These are phyloP conservation scores for Lasiodiplodia hormozganensis DNA, from an alignment of 2,329 filamentous ascomycete genomes.

Conservation along the genomic window DNA sequence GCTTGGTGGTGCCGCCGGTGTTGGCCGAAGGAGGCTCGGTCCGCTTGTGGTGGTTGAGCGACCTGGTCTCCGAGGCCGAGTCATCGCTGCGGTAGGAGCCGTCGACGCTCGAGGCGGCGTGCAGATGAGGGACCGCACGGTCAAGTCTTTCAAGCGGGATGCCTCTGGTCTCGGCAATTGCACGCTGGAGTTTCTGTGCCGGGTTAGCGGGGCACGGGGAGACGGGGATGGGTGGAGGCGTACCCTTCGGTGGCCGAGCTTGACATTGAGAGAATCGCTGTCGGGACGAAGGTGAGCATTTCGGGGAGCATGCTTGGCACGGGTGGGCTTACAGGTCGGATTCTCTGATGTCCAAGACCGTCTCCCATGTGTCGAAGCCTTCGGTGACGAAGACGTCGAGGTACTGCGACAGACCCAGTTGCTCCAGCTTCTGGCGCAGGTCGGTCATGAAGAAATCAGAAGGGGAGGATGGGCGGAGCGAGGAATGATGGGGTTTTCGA, in stretches of 20 bases:
- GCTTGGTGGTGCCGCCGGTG: conserved; percentile 57
- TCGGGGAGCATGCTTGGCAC: background rate
- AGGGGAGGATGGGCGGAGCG: background rate
- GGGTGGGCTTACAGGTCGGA: conserved; percentile 71
- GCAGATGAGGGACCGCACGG: conserved; percentile 18
- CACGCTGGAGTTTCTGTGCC: conserved; percentile 77
- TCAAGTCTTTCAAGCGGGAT: conserved; percentile 40
- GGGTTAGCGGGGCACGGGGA: background rate
- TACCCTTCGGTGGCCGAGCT: conserved; percentile 81
- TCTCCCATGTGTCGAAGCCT: conserved; percentile 86
- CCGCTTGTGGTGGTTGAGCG: conserved; percentile 53
- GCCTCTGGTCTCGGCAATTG: conserved; percentile 77
- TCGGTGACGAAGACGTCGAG: conserved; percentile 75
- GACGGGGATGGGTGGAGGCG: conserved; percentile 36
- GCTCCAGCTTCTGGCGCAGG: conserved; percentile 71
- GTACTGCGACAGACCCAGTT: conserved; percentile 81
- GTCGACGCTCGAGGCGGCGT: conserved; percentile 53
- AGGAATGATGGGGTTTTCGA: background rate
- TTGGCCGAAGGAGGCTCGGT: conserved; percentile 44
- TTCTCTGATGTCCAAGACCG: conserved; percentile 82
- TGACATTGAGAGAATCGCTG: conserved; percentile 76
- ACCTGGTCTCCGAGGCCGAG: conserved; percentile 55
- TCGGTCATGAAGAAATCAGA: conserved; percentile 63
- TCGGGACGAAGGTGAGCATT: conserved; percentile 26
- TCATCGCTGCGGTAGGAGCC: conserved; percentile 62